Base-by-base conservation (phyloP, 169 alveolate species). In the Plasmodium cynomolgi region DNA sequence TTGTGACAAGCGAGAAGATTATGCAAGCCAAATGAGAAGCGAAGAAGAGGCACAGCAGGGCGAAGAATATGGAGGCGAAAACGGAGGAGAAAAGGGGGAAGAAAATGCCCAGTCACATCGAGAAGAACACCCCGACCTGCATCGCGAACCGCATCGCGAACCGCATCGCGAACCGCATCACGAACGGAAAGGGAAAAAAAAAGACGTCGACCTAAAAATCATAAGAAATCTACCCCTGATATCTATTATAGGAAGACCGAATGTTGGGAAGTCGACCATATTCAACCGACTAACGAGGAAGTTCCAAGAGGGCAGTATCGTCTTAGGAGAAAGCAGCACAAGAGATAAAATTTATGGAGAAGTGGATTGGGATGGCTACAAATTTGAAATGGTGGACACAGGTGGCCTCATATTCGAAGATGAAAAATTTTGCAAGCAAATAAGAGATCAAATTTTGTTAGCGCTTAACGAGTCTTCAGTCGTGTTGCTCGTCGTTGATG, bases 291-390 rank as follows among this genome's bases (percentile, higher is more conserved):
- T 96, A 2, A 93, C 98, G 9, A 92, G 95, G 50, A 94, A 96
- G 96, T 95, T 93, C 84, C 98, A 96, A 81, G 94, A 95, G 20
- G 98, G 98, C 29, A 96, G 97, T 84, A 94, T 96, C 39, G 98
- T 96, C 26, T 75, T 93, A 79, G 97, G 95, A 13, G 88, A 90
- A 50, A 94, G 97, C 33, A 96, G 96, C 15, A 96, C 98, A n/a
- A 93, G 98, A 93, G 97, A 96, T 56, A 96, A 95, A 31, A 91
- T 95, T 58, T 95, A 95, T 91, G 96, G 97, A 72, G 91, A 94
- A 20, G 97, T 93, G 4, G 98, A 96, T 50, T 95, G 97, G 97
- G 95, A 96, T 54, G 98, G 98, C 17, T 84, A 93, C 71, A 72
- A 81, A 73, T 96, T 96, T 88, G 95, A 96, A 72, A 47, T 96